Conservation (phyloP, 1,284 basidiomycete genomes). For the Sporisorium scitamineum region DNA sequence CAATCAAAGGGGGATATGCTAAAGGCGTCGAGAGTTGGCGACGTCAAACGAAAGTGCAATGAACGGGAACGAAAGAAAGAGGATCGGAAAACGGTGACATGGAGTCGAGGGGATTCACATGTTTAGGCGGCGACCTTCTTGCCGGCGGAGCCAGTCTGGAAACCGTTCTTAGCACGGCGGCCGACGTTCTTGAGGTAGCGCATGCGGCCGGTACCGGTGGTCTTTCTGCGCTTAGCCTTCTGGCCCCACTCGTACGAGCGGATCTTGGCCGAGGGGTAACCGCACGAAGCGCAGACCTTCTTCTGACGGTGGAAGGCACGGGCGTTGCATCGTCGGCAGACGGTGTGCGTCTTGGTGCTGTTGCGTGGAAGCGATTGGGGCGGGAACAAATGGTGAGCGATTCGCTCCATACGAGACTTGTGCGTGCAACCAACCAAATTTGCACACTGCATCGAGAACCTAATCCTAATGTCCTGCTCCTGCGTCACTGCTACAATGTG, state of each 20-base stretch:
- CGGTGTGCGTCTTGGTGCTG: constrained; percentile 97
- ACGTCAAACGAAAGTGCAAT: constrained; percentile 26
- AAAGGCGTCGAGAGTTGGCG: constrained; percentile 15
- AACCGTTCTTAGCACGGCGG: constrained; percentile 84
- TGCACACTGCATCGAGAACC: constrained; percentile 9
- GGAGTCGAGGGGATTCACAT: constrained; percentile 11
- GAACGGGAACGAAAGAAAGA: constrained; percentile 21
- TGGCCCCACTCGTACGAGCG: constrained; percentile 97
- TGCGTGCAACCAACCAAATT: neutral
- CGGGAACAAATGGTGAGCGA: constrained; percentile 23
- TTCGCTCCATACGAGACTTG: neutral
- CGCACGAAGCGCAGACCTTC: constrained; percentile 96
- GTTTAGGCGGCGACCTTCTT: constrained; percentile 66
- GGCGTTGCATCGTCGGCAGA: constrained; percentile 84
- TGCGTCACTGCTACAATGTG: neutral
- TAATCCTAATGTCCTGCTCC: neutral
- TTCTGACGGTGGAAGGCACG: constrained; percentile 96
- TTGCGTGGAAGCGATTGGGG: neutral
- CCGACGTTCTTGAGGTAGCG: constrained; percentile 81
- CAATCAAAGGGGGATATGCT: constrained; percentile 18
- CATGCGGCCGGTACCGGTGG: constrained; percentile 96
- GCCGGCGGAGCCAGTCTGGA: constrained; percentile 71
- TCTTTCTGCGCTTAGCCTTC: constrained; percentile 99
- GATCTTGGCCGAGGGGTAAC: constrained; percentile 94
- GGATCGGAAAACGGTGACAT: neutral